Percentiles rank a stretch among this genome's conserved stretches.
Conservation (phyloP, 2,329 filamentous ascomycete species). For the Neopestalotiopsis clavispora region DNA sequence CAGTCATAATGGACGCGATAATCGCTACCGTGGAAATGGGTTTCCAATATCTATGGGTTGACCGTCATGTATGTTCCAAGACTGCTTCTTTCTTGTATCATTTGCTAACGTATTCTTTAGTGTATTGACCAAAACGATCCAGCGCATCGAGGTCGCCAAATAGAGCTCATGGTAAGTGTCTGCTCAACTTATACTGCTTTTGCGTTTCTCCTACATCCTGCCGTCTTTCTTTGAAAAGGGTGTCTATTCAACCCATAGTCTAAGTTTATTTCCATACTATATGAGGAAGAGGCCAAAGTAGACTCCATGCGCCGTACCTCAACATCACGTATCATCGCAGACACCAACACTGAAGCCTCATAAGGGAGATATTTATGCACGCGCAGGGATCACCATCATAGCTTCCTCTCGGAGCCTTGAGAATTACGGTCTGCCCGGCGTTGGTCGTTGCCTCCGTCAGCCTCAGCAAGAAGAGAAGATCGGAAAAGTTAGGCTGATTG, state of each 20-base stretch:
- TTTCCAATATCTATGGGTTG: background rate
- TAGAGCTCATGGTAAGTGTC: background rate
- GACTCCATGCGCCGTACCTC: too few relatives aligned
- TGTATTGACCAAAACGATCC: background rate
- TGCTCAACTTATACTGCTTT: background rate
- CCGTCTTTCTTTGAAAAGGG: background rate
- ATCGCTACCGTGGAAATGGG: background rate
- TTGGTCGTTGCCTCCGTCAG: background rate
- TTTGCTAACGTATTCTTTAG: background rate
- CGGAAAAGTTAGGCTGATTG: background rate
- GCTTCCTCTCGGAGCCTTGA: background rate
- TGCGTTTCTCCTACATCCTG: background rate
- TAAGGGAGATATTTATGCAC: background rate
- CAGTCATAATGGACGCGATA: background rate
- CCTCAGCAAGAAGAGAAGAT: background rate
- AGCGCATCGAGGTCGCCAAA: background rate
- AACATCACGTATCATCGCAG: too few relatives aligned
- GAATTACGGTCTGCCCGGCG: background rate
- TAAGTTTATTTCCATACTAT: too few relatives aligned
- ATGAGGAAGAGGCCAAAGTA: too few relatives aligned
- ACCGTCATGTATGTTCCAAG: background rate
- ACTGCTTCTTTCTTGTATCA: background rate
- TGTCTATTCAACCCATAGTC: too few relatives aligned
- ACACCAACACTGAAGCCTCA: background rate
- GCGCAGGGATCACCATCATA: background rate